Percentiles rank a stretch among this genome's conserved stretches.
Conservation (phyloP, 2,329 filamentous ascomycete species). For the Monosporascus ibericus region DNA sequence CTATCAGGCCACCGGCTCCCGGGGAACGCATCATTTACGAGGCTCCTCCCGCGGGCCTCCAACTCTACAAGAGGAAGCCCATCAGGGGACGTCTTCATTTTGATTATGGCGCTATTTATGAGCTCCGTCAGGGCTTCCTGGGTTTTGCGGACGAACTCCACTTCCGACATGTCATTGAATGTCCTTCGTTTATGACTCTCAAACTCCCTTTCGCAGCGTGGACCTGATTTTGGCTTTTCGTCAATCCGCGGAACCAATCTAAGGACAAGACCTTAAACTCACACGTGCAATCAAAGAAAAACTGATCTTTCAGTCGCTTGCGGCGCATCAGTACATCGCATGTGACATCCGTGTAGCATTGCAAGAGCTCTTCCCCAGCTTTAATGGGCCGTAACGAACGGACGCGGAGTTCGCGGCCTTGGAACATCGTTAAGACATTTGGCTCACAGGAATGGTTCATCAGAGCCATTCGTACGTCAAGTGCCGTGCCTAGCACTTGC, state of each 20-base stretch:
- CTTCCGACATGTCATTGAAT: slow-evolving; percentile 4
- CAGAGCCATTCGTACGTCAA: slow-evolving; percentile 24
- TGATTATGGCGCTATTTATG: slow-evolving; percentile 1
- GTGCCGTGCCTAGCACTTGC: slow-evolving; percentile 16
- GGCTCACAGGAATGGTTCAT: slow-evolving; percentile 32
- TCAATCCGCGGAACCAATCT: not conserved
- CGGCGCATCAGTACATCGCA: slow-evolving; percentile 17
- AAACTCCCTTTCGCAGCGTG: slow-evolving; percentile 20
- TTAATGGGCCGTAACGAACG: slow-evolving; percentile 24
- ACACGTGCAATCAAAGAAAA: slow-evolving; percentile 25
- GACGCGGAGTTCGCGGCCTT: slow-evolving; percentile 24
- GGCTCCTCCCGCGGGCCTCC: slow-evolving; percentile 8
- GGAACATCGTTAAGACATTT: slow-evolving; percentile 27
- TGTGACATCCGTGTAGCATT: slow-evolving; percentile 24
- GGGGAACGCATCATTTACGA: slow-evolving; percentile 7
- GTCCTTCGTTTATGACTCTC: slow-evolving; percentile 8
- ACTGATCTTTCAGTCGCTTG: slow-evolving; percentile 12
- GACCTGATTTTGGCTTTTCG: slow-evolving; percentile 10
- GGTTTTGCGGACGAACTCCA: slow-evolving; percentile 8
- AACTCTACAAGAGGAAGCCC: slow-evolving; percentile 2
- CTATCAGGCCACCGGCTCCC: slow-evolving; percentile 19
- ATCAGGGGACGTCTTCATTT: not conserved
- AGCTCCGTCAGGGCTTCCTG: slow-evolving; percentile 5
- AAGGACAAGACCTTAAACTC: not conserved
- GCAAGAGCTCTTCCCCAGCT: slow-evolving; percentile 28